Conservation (phyloP, 352 stramenopile genomes). For the Pythium myriotylum region DNA sequence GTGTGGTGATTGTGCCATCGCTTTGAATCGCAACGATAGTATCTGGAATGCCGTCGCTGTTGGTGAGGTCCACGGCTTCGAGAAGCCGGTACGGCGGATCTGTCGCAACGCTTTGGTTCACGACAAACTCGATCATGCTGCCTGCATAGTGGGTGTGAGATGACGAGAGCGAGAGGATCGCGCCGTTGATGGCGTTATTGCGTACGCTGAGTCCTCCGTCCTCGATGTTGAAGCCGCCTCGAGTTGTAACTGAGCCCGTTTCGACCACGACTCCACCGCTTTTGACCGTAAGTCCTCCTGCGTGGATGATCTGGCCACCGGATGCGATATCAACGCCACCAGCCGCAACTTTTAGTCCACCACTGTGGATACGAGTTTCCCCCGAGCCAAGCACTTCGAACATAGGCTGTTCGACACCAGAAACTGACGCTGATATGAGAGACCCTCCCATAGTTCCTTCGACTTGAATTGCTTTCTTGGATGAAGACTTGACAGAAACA, state of each 20-base stretch:
- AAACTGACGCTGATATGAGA: slow-evolving; percentile 22
- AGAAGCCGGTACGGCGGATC: slow-evolving; percentile 50
- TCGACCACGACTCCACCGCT: slow-evolving; percentile 61
- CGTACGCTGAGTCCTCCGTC: slow-evolving; percentile 61
- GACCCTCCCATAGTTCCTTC: slow-evolving; percentile 14
- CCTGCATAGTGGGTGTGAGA: slow-evolving; percentile 56
- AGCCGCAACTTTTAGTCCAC: slow-evolving; percentile 50
- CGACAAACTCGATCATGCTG: slow-evolving; percentile 53
- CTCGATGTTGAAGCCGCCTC: slow-evolving; percentile 60
- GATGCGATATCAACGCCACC: slow-evolving; percentile 59
- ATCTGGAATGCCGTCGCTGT: slow-evolving; percentile 13
- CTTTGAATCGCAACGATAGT: slow-evolving; percentile 52
- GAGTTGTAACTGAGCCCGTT: slow-evolving; percentile 48
- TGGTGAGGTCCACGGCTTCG: slow-evolving; percentile 28
- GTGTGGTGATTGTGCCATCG: slow-evolving; percentile 45
- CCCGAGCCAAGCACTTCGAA: slow-evolving; percentile 67
- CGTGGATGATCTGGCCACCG: slow-evolving; percentile 61
- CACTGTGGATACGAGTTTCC: slow-evolving; percentile 51
- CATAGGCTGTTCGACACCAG: slow-evolving; percentile 27
- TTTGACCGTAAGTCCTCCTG: slow-evolving; percentile 56
- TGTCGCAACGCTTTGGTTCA: slow-evolving; percentile 26
- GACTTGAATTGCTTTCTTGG: slow-evolving; percentile 14
- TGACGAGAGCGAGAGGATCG: slow-evolving; percentile 45
- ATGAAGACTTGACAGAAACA: slow-evolving; percentile 31
- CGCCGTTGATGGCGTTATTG: slow-evolving; percentile 46